Evolutionary conservation across 495 filamentous ascomycete species (phyloP).

Genomic region (Immersiella caudata): DNA sequence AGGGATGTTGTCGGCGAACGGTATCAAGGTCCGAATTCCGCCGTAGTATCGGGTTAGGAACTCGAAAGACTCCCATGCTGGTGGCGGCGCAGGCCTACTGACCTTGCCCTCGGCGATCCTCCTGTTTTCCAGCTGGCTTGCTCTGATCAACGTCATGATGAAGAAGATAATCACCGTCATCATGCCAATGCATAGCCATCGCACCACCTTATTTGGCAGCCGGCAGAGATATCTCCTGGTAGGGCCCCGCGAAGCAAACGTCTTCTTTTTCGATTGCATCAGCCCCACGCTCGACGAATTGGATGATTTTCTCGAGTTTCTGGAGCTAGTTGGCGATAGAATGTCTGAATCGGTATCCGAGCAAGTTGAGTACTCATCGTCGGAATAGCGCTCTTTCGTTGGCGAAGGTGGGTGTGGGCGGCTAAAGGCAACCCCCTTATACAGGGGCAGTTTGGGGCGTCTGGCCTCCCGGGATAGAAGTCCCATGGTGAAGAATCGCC

Average conservation of each 20-base stretch:
- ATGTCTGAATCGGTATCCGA: constrained; percentile 45
- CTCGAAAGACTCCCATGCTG: constrained; percentile 77
- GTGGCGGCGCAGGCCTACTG: constrained; percentile 57
- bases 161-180: constrained; percentile 71
- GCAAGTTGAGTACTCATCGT: constrained; percentile 47
- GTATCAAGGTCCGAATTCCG: constrained; percentile 68
- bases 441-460: constrained; percentile 46
- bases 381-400: constrained; percentile 49
- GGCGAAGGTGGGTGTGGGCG: constrained; percentile 26
- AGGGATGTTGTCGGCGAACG: constrained; percentile 63
- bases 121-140: constrained; percentile 66
- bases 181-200: constrained; percentile 72
- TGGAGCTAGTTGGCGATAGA: constrained; percentile 46
- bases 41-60: constrained; percentile 85
- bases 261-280: constrained; percentile 54
- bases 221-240: constrained; percentile 56
- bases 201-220: constrained; percentile 64
- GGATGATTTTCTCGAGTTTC: constrained; percentile 54
- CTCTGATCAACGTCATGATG: constrained; percentile 68
- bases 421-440: constrained; percentile 38
- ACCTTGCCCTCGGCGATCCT: constrained; percentile 60
- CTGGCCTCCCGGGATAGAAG: constrained; percentile 38
- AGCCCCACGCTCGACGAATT: constrained; percentile 53
- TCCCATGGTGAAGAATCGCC: constrained; percentile 30
- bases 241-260: constrained; percentile 42